Evolutionary conservation across 2,329 filamentous ascomycete genomes (phyloP).

Genomic region (Endothia cerciana): DNA sequence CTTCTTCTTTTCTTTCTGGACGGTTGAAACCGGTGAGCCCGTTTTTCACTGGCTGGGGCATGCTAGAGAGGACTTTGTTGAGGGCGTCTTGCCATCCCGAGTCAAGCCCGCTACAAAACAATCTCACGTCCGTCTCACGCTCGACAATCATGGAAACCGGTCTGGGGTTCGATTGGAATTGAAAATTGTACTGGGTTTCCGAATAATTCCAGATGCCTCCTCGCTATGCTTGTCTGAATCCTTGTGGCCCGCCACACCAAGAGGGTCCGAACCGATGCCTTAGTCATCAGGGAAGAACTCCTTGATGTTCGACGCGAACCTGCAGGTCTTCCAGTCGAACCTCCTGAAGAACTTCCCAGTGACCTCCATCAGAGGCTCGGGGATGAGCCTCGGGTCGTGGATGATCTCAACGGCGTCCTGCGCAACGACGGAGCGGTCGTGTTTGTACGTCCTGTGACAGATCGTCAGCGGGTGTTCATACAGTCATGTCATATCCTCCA

Average conservation of each 20-base stretch:
- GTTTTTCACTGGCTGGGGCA: too few species aligned
- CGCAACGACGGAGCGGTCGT: conserved; percentile 71
- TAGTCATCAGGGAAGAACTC: conserved; percentile 89
- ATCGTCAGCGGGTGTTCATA: conserved; percentile 56
- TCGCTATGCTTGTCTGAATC: neutral
- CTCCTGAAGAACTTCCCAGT: conserved; percentile 89
- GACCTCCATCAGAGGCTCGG: conserved; percentile 63
- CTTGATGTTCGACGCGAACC: conserved; percentile 79
- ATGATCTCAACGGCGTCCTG: conserved; percentile 80
- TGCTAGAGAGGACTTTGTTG: neutral
- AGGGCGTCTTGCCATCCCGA: neutral
- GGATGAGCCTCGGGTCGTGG: conserved; percentile 49
- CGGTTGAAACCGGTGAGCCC: too few species aligned
- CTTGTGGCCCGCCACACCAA: neutral
- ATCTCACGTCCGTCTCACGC: neutral
- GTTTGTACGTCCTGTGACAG: conserved; percentile 56
- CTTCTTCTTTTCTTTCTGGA: too few species aligned
- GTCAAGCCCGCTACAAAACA: neutral
- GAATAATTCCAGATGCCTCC: neutral
- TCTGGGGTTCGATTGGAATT: neutral
- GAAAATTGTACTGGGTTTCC: neutral
- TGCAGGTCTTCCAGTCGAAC: conserved; percentile 68
- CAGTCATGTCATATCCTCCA: neutral
- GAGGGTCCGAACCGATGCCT: neutral
- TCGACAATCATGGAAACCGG: neutral